Conservation (phyloP, 768 basidiomycete species). For the Collybiopsis luxurians region DNA sequence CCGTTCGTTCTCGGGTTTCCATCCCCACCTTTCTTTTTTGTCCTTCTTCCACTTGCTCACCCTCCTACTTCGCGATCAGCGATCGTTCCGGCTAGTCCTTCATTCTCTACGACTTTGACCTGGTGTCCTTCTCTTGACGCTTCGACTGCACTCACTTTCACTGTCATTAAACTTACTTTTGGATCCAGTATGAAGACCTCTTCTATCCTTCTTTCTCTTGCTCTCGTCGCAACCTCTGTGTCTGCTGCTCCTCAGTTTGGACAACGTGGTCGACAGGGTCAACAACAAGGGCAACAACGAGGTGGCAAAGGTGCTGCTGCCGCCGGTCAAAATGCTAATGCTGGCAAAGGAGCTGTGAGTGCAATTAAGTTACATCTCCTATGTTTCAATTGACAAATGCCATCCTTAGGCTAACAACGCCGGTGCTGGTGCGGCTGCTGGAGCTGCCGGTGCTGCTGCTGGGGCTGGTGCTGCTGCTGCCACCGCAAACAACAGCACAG, state of each 20-base stretch:
- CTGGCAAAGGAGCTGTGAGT: conserved; percentile 1
- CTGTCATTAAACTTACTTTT: conserved; percentile 11
- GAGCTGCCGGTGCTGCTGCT: background rate
- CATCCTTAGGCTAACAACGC: background rate
- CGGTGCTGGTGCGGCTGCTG: background rate
- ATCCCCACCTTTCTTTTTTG: background rate
- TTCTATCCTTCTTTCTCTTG: conserved; percentile 21
- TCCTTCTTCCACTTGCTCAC: background rate
- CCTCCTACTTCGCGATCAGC: conserved; percentile 5
- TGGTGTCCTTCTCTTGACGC: conserved; percentile 16
- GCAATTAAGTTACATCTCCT: background rate
- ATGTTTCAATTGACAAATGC: background rate
- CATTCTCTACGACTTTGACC: conserved; percentile 14
- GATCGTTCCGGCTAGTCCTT: conserved; percentile 12
- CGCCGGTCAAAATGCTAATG: background rate
- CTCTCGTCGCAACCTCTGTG: conserved; percentile 21
- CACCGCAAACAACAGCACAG: background rate
- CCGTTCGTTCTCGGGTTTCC: background rate
- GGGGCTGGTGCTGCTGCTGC: conserved; percentile 3
- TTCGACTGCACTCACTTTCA: conserved; percentile 9
- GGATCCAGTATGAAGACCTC: conserved; percentile 30
- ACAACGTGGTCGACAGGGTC: conserved; percentile 7
- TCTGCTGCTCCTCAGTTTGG: conserved; percentile 16
- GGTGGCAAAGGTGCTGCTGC: conserved; percentile 2
- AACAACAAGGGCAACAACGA: conserved; percentile 2